Evolutionary conservation across 441 rosid species (phyloP), one percentile per base, ranked within the genome.

Genomic region (Pelargonium exstipulatum): DNA sequence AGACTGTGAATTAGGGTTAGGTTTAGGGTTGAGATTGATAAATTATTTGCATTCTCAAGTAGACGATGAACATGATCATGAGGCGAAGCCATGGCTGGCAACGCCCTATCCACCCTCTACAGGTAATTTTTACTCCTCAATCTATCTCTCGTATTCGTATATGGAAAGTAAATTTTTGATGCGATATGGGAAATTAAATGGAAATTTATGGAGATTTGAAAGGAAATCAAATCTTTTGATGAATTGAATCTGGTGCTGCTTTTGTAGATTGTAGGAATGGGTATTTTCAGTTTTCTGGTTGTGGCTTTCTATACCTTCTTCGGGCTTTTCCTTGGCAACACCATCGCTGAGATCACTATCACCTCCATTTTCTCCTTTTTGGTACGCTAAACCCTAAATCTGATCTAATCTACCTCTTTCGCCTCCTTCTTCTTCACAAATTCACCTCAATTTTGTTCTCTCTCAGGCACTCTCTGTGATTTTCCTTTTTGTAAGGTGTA

Each of bases 61-160:
- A 16, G 60, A 53, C 60, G 60, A 53, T 53, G 40, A 22, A 24
- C 5, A 61, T 9, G 64, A 69, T 70, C 49, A 79, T 66, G 74
- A 78, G 68, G 78, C 83, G 91, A 71, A 90, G 89, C 86, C 96
- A 94, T 80, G 98, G 98, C 65, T 94, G 97, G 97, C 93, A 94
- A 82, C 86, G 86, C 46, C 99, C 96, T 61, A 76, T 91, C 65
- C 95, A 94, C 62, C 90, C 88, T 67, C 71, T 94, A 55, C 97
- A 90, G 97, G 98, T 90, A 69, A 53, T 22, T 58, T 2, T 58
- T 2, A 65, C n/a, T 12, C 45, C 53, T 35, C 9, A 5, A 12
- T 46, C 37, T 18, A 10, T 69, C 40, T 45, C 37, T 32, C 37
- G 4, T 32, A 0, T 32, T 32, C 37, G 37, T 32, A 32, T 4